phyloP scores from a whole-genome alignment of 352 stramenopile species.

The Phytophthora palmivora region DNA sequence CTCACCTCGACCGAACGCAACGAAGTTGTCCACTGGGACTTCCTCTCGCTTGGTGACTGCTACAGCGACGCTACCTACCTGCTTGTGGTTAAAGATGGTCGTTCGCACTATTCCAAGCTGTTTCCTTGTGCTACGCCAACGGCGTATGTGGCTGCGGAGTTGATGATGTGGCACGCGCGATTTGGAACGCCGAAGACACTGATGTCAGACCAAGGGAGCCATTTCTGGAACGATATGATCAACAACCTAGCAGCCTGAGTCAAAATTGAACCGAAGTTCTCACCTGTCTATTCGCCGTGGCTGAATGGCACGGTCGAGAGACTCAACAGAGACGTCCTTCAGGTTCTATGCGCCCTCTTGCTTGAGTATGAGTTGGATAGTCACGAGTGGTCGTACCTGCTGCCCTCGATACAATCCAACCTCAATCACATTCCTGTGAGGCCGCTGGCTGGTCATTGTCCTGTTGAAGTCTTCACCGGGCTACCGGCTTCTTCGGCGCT shows the following conservation, averaged over 20 bases:
- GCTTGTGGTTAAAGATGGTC: conserved; percentile 18
- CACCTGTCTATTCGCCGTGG: conserved; percentile 21
- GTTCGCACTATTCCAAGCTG: conserved; percentile 23
- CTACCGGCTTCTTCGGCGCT: conserved; percentile 10
- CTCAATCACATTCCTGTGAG: conserved; percentile 24
- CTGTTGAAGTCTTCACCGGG: conserved; percentile 20
- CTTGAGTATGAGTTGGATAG: conserved; percentile 18
- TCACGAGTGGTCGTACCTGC: conserved; percentile 15
- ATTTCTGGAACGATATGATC: conserved; percentile 24
- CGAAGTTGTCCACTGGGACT: no score
- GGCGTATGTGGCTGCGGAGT: no score
- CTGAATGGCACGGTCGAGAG: conserved; percentile 23
- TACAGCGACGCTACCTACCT: conserved; percentile 13
- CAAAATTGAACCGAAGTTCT: conserved; percentile 4
- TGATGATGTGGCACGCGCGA: no score
- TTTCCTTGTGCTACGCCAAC: conserved; percentile 14
- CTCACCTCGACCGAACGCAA: not conserved
- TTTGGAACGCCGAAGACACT: no score
- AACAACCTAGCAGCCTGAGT: conserved; percentile 6
- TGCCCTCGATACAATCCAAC: conserved; percentile 22
- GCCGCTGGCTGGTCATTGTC: conserved; percentile 6
- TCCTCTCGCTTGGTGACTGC: conserved; percentile 7
- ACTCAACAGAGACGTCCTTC: conserved; percentile 24
- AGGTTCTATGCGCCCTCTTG: conserved; percentile 14
- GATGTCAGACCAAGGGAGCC: no score